phyloP scores from a whole-genome alignment of 805 yeast species.

The Vanderwaltozyma verrucispora region DNA sequence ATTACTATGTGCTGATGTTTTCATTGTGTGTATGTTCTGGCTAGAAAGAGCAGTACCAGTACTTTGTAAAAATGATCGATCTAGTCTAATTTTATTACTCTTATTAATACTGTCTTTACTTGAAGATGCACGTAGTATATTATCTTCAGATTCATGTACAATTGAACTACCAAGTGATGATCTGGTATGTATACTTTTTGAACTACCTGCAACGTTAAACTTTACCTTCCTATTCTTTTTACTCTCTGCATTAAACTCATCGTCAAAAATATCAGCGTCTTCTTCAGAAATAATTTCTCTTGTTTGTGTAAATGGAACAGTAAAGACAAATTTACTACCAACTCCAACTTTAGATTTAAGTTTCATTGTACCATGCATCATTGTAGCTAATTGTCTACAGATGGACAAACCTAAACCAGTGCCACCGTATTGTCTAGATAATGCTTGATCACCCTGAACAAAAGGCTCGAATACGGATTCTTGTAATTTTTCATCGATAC shows the following conservation, averaged over 20 bases:
- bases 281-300: conserved; percentile 25
- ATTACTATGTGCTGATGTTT: conserved; percentile 13
- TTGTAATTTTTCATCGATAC: conserved; percentile 76
- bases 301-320: conserved; percentile 60
- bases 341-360: conserved; percentile 65
- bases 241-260: conserved; percentile 52
- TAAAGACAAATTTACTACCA: conserved; percentile 78
- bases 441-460: conserved; percentile 93
- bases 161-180: background rate
- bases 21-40: conserved; percentile 10
- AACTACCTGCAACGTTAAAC: conserved; percentile 18
- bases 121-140: background rate
- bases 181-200: conserved; percentile 1
- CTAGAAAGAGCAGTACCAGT: conserved; percentile 33
- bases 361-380: conserved; percentile 84
- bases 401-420: conserved; percentile 89
- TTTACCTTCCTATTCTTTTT: conserved; percentile 39
- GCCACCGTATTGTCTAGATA: conserved; percentile 87
- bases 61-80: conserved; percentile 31
- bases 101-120: conserved; percentile 3
- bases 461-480: conserved; percentile 89
- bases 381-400: conserved; percentile 78
- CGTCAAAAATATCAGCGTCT: conserved; percentile 41
- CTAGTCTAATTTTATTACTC: conserved; percentile 8
- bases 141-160: background rate